phyloP scores from a whole-genome alignment of 805 yeast species.

The Barnettozyma sucrosica region DNA sequence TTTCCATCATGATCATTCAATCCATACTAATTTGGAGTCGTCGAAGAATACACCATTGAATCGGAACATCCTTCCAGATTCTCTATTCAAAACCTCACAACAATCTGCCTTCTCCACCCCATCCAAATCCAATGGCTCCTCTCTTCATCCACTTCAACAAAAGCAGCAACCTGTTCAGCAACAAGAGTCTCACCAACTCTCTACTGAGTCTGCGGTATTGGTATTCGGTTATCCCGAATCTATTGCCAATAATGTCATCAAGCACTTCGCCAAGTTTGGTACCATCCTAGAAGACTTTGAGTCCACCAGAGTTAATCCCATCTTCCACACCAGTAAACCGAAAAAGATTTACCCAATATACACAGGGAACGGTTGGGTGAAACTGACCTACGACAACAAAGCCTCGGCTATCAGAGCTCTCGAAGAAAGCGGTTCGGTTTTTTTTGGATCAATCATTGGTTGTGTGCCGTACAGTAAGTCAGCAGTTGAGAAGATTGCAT shows the following conservation, averaged over 20 bases:
- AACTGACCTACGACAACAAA: conserved; percentile 72
- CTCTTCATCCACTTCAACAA: neutral
- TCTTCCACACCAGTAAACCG: conserved; percentile 19
- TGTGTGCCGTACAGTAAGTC: conserved; percentile 63
- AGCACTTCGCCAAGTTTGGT: conserved; percentile 77
- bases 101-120: conserved; percentile 19
- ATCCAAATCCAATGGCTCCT: conserved; percentile 9
- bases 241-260: conserved; percentile 58
- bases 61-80: conserved; percentile 7
- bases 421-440: conserved; percentile 71
- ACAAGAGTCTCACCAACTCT: conserved; percentile 2
- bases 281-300: conserved; percentile 71
- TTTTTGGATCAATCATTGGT: conserved; percentile 61
- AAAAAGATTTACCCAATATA: conserved; percentile 55
- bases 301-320: conserved; percentile 27
- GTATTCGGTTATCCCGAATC: conserved; percentile 88
- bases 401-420: conserved; percentile 77
- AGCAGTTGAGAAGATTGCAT: conserved; percentile 53
- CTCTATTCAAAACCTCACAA: conserved; percentile 9
- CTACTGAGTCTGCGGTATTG: conserved; percentile 58
- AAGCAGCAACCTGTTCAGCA: conserved; percentile 1
- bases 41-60: conserved; percentile 3
- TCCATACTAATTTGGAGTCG: conserved; percentile 6
- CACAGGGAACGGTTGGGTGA: conserved; percentile 89
- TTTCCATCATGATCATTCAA: conserved; percentile 14